A percentile compares a stretch with the other conserved stretches of the same genome.
Evolutionary conservation across 495 filamentous ascomycete species (phyloP).

Genomic region (Aspergillus carlsbadensis): DNA sequence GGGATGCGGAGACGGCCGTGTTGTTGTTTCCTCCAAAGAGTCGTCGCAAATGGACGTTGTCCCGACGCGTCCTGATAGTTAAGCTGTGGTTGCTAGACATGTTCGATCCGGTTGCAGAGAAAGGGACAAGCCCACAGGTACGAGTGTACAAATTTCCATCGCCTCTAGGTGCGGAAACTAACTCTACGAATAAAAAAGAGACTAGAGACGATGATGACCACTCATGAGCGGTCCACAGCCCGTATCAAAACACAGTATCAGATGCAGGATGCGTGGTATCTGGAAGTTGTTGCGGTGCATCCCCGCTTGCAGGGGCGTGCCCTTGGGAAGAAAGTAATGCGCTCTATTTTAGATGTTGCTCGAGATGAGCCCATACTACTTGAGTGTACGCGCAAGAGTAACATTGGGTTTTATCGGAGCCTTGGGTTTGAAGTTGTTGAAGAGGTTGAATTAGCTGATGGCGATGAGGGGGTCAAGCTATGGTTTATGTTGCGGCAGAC

Average conservation of each 20-base stretch:
- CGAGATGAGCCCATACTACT: constrained; percentile 20
- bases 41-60: constrained; percentile 17
- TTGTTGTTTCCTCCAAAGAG: constrained; percentile 25
- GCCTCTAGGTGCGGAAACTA: neutral
- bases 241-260: constrained; percentile 12
- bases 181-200: constrained; percentile 13
- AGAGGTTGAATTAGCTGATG: constrained; percentile 24
- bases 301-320: constrained; percentile 29
- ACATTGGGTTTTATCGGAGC: constrained; percentile 27
- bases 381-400: constrained; percentile 26
- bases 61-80: constrained; percentile 5
- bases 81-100: constrained; percentile 26
- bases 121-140: constrained; percentile 19
- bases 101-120: constrained; percentile 18
- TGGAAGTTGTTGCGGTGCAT: constrained; percentile 33
- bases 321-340: constrained; percentile 21
- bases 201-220: constrained; percentile 15
- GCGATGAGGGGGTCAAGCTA: constrained; percentile 16
- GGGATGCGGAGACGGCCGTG: constrained; percentile 24
- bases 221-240: constrained; percentile 12
- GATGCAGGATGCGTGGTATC: constrained; percentile 24
- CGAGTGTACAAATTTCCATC: neutral
- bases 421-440: constrained; percentile 27
- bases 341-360: constrained; percentile 15
- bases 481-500: constrained; percentile 28